Conservation (phyloP, 768 basidiomycete genomes). For the Boletus speciosus region DNA sequence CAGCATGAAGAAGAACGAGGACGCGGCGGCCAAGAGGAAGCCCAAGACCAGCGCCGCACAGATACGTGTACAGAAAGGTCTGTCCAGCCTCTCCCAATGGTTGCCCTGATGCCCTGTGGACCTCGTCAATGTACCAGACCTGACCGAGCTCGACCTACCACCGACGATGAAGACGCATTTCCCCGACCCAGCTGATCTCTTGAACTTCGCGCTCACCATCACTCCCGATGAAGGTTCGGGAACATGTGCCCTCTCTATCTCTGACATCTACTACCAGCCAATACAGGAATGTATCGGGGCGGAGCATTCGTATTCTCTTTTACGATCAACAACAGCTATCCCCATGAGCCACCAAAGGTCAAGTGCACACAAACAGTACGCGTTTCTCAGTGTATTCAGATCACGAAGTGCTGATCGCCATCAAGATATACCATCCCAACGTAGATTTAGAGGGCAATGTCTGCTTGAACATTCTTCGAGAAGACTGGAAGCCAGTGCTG, state of each 20-base stretch:
- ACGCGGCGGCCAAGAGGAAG: conserved; percentile 95
- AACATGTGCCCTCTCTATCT: neutral
- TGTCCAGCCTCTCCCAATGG: neutral
- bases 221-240: conserved; percentile 90
- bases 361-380: conserved; percentile 91
- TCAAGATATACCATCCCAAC: conserved; percentile 97
- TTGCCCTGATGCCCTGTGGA: conserved; percentile 3
- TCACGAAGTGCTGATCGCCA: conserved; percentile 2
- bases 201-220: conserved; percentile 95
- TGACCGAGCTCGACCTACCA: conserved; percentile 95
- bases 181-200: conserved; percentile 88
- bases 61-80: conserved; percentile 99
- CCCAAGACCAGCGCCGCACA: conserved; percentile 98
- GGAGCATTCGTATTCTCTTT: conserved; percentile 93
- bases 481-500: conserved; percentile 99
- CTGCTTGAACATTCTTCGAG: conserved; percentile 95
- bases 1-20: conserved; percentile 99
- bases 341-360: conserved; percentile 99
- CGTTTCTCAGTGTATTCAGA: conserved; percentile 4
- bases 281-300: conserved; percentile 94
- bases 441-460: conserved; percentile 98
- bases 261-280: conserved; percentile 3
- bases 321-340: conserved; percentile 95
- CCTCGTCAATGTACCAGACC: conserved; percentile 47
- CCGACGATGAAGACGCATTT: conserved; percentile 95